Evolutionary conservation across 352 stramenopile genomes (phyloP).

Genomic region (Globisporangium viniferum): DNA sequence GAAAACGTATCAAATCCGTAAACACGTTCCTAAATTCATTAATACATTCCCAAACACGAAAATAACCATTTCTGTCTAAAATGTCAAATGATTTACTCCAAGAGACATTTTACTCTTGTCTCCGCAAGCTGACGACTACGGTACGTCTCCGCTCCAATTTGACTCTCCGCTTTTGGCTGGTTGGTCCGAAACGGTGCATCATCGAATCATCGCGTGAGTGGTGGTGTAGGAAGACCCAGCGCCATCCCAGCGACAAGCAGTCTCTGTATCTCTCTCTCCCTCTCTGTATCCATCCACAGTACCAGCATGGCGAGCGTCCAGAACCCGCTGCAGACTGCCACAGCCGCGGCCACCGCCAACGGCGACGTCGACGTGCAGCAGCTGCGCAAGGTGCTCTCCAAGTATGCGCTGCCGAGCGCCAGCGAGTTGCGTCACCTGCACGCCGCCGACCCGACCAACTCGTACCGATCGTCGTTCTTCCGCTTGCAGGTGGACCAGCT

Average conservation of each 20-base stretch:
- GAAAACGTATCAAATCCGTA: too few species aligned
- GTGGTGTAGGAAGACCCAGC: slow-evolving; percentile 5
- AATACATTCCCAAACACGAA: too few species aligned
- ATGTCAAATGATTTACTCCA: neutral
- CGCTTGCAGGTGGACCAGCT: slow-evolving; percentile 85
- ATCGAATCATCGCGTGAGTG: neutral
- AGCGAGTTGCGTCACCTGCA: slow-evolving; percentile 80
- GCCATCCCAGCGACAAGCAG: neutral
- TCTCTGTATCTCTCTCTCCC: neutral
- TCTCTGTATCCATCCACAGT: slow-evolving; percentile 1
- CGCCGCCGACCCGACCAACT: slow-evolving; percentile 66
- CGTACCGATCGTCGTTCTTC: slow-evolving; percentile 83
- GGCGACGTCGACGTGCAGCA: slow-evolving; percentile 40
- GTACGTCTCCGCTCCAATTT: neutral
- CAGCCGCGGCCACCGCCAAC: neutral
- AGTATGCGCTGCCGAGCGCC: slow-evolving; percentile 88
- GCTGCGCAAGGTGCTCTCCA: slow-evolving; percentile 74
- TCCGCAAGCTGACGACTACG: neutral
- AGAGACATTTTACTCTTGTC: neutral
- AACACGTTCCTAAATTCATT: too few species aligned
- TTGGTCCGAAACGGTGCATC: slow-evolving; percentile 16
- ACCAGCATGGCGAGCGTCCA: slow-evolving; percentile 16
- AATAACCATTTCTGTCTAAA: neutral
- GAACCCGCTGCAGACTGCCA: slow-evolving; percentile 11
- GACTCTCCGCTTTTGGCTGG: neutral